Evolutionary conservation across 1,284 basidiomycete species (phyloP).

Genomic region (Sanghuangporus sanghuang): DNA sequence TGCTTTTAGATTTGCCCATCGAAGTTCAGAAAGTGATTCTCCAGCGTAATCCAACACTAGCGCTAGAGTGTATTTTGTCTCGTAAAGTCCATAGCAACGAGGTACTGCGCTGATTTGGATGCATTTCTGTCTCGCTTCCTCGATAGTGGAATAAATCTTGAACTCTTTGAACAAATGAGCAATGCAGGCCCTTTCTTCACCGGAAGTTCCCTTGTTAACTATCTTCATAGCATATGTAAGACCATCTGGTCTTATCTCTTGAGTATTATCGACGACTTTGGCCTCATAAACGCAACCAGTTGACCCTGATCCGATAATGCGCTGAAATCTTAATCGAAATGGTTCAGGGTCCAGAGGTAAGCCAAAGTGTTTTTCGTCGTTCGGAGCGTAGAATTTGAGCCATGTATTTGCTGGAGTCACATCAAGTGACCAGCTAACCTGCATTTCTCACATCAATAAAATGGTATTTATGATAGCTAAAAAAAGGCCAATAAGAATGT

Average conservation of each 20-base stretch:
- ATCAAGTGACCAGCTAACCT: not conserved
- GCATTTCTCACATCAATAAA: not conserved
- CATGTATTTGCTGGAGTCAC: not conserved
- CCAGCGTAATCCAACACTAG: conserved; percentile 1
- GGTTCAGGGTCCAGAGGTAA: no score
- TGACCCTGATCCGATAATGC: not conserved
- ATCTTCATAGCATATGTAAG: not conserved
- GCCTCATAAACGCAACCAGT: not conserved
- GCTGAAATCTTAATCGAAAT: not conserved
- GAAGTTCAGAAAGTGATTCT: not conserved
- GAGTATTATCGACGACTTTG: not conserved
- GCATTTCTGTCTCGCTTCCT: not conserved
- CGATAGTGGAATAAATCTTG: not conserved
- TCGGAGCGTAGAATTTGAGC: not conserved
- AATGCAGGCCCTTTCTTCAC: not conserved
- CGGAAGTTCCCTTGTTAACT: not conserved
- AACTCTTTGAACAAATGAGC: not conserved
- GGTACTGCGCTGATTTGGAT: not conserved
- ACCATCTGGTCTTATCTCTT: not conserved
- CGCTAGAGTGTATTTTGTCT: not conserved
- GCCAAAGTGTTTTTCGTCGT: not conserved
- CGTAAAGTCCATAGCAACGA: not conserved
- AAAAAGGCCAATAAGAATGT: not conserved
- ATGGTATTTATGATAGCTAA: not conserved
- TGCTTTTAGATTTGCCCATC: not conserved